These are phyloP conservation scores for Lachancea nothofagi DNA, from an alignment of 805 yeast species.

Conservation along the genomic window DNA sequence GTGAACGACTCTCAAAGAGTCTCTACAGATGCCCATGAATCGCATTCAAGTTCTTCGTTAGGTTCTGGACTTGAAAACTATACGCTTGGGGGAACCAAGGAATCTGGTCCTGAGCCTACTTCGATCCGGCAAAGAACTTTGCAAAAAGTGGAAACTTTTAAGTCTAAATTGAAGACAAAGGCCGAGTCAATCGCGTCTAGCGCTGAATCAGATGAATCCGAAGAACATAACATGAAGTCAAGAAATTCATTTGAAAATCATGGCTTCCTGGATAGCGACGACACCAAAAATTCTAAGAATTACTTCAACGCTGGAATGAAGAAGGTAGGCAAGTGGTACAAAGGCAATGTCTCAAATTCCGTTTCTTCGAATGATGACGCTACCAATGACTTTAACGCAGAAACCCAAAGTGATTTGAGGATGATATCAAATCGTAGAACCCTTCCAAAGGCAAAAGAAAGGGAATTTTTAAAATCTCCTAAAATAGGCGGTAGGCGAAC, in stretches of 20 bases:
- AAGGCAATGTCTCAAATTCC: slow-evolving; percentile 22
- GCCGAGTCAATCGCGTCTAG: slow-evolving; percentile 17
- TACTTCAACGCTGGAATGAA: slow-evolving; percentile 44
- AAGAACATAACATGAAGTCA: neutral
- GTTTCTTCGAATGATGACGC: neutral
- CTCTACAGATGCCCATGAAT: neutral
- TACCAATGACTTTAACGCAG: slow-evolving; percentile 1
- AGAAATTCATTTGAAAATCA: neutral
- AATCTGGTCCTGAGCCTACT: neutral
- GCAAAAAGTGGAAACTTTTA: slow-evolving; percentile 18
- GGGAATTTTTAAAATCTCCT: slow-evolving; percentile 3
- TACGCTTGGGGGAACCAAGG: neutral
- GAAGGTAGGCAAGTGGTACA: slow-evolving; percentile 67
- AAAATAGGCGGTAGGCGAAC: slow-evolving; percentile 5
- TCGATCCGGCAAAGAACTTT: slow-evolving; percentile 17
- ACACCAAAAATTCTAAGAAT: slow-evolving; percentile 29
- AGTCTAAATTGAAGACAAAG: slow-evolving; percentile 13
- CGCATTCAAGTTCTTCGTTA: neutral
- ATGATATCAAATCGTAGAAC: slow-evolving; percentile 33
- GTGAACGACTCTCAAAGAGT: neutral
- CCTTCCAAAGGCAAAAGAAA: slow-evolving; percentile 18
- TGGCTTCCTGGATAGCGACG: slow-evolving; percentile 2
- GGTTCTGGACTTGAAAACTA: neutral
- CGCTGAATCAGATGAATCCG: slow-evolving; percentile 27
- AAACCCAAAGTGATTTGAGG: slow-evolving; percentile 14